phyloP scores from a whole-genome alignment of 208 protist genomes.

The Leishmania turanica region DNA sequence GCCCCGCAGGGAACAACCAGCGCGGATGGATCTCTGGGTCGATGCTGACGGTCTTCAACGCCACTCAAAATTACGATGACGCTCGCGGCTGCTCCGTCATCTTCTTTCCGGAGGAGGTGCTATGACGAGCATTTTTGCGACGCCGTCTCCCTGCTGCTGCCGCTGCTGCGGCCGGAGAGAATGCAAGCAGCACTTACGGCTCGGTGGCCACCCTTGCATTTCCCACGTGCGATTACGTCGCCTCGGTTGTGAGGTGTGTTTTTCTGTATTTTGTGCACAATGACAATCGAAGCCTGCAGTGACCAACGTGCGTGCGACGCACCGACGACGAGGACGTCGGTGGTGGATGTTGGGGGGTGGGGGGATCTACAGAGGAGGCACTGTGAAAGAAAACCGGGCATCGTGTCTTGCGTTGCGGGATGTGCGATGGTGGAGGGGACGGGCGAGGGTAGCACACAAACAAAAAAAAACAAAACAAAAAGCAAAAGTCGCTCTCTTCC shows the following conservation, averaged over 20 bases:
- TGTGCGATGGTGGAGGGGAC: background rate
- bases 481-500: background rate
- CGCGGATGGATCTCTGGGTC: slow-evolving; percentile 31
- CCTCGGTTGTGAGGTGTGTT: background rate
- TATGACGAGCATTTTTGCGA: background rate
- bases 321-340: background rate
- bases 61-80: slow-evolving; percentile 49
- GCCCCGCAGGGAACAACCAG: background rate
- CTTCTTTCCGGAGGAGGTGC: slow-evolving; percentile 46
- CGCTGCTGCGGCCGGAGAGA: background rate
- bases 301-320: slow-evolving; percentile 1
- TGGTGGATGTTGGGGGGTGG: background rate
- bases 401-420: background rate
- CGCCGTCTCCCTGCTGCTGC: background rate
- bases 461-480: no score
- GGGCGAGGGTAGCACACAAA: background rate
- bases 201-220: no score
- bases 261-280: slow-evolving; percentile 6
- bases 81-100: slow-evolving; percentile 61
- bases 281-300: background rate
- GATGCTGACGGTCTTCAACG: slow-evolving; percentile 61
- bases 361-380: background rate
- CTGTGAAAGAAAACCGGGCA: background rate
- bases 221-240: background rate
- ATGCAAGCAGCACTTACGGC: background rate